Evolutionary conservation across 2,329 filamentous ascomycete genomes (phyloP).

Genomic region (Fusarium sororula): DNA sequence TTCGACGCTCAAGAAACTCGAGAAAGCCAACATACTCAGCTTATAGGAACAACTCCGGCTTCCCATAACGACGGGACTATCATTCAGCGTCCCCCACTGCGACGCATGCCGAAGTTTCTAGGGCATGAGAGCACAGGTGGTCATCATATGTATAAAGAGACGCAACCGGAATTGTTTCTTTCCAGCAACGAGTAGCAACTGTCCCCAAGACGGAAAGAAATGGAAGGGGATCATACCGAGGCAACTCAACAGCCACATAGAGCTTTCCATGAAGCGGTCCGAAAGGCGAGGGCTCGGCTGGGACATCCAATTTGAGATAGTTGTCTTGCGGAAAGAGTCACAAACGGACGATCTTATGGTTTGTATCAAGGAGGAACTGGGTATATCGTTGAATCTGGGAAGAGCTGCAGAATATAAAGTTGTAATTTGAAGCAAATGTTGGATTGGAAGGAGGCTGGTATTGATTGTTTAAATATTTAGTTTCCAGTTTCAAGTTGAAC

Average conservation of each 20-base stretch:
- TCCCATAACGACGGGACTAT: not conserved
- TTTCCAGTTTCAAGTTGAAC: too few relatives aligned
- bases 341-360: not conserved
- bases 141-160: not conserved
- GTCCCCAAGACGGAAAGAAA: not conserved
- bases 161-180: not conserved
- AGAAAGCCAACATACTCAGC: not conserved
- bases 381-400: too few relatives aligned
- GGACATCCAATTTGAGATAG: too few relatives aligned
- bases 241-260: not conserved
- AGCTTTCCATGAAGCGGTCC: not conserved
- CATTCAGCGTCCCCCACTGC: not conserved
- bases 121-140: not conserved
- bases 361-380: not conserved
- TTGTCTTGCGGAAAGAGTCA: accelerated
- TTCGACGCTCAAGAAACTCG: not conserved
- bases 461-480: not conserved
- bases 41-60: not conserved
- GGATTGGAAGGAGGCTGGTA: not conserved
- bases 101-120: not conserved
- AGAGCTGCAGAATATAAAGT: not conserved
- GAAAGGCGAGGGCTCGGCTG: not conserved
- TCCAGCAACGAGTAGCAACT: not conserved
- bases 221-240: not conserved
- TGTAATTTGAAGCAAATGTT: not conserved